phyloP scores from a whole-genome alignment of 805 yeast species.

The Clavispora carvajalis region DNA sequence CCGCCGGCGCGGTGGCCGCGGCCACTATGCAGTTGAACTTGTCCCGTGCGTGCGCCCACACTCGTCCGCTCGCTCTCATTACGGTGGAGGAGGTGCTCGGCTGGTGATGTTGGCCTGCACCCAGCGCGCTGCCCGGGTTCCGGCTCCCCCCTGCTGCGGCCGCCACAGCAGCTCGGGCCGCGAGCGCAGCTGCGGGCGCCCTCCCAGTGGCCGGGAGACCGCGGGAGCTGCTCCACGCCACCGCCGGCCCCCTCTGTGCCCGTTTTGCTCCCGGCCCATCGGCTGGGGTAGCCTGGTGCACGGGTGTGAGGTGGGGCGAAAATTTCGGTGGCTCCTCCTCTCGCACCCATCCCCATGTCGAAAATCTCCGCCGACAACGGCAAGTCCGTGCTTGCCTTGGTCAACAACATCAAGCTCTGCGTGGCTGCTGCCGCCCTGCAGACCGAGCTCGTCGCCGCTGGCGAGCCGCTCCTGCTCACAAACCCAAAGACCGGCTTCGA shows the following conservation, averaged over 20 bases:
- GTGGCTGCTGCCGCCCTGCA: constrained; percentile 17
- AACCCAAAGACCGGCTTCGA: constrained; percentile 38
- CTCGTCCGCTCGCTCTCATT: background rate
- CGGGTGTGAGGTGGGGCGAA: constrained; percentile 8
- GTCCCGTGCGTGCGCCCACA: constrained; percentile 3
- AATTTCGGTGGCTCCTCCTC: background rate
- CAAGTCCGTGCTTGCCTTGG: constrained; percentile 16
- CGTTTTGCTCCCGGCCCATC: background rate
- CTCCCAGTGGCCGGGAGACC: no score
- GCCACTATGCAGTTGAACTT: constrained; percentile 10
- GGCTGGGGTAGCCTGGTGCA: constrained; percentile 4
- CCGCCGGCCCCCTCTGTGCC: background rate
- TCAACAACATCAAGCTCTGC: constrained; percentile 21
- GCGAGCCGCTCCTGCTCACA: constrained; percentile 24
- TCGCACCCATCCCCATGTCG: background rate
- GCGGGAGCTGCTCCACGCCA: no score
- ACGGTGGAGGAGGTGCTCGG: background rate
- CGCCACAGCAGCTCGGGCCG: no score
- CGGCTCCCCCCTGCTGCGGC: background rate
- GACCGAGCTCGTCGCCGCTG: constrained; percentile 16
- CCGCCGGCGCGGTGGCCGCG: no score
- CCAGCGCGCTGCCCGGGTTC: background rate
- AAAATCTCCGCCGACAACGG: constrained; percentile 14
- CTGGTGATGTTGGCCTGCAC: background rate
- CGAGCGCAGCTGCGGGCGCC: no score